These are phyloP conservation scores for Botrytis paeoniae DNA, from an alignment of 2,329 filamentous ascomycete species.

Conservation along the genomic window DNA sequence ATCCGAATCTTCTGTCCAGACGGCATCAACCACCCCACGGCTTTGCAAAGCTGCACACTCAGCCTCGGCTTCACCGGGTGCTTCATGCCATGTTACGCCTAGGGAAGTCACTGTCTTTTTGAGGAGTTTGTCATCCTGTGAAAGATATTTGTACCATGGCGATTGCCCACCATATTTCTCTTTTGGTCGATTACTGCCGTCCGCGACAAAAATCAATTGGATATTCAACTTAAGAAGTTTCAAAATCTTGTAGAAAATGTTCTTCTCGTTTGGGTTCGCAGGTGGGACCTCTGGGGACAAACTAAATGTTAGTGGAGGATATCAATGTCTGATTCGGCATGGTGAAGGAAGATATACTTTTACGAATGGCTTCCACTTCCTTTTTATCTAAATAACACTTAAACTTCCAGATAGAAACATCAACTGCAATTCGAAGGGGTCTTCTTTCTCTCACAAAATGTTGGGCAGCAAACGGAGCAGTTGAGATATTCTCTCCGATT, in stretches of 20 bases:
- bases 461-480: slow-evolving; percentile 59
- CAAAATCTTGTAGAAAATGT: slow-evolving; percentile 77
- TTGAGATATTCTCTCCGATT: slow-evolving; percentile 14
- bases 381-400: slow-evolving; percentile 72
- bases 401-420: slow-evolving; percentile 94
- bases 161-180: background rate
- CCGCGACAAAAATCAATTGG: slow-evolving; percentile 81
- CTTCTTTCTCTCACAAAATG: slow-evolving; percentile 65
- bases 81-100: slow-evolving; percentile 76
- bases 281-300: slow-evolving; percentile 44
- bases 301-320: background rate
- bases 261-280: slow-evolving; percentile 18
- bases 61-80: slow-evolving; percentile 89
- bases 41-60: slow-evolving; percentile 84
- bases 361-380: slow-evolving; percentile 65
- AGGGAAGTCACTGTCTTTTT: slow-evolving; percentile 67
- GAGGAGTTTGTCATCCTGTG: slow-evolving; percentile 20
- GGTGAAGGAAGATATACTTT: background rate
- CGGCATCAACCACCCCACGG: slow-evolving; percentile 79
- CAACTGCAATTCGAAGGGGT: slow-evolving; percentile 80
- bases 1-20: slow-evolving; percentile 92
- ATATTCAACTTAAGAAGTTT: slow-evolving; percentile 70
- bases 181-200: slow-evolving; percentile 77
- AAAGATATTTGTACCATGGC: background rate
- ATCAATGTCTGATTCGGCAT: background rate